Evolutionary conservation across 2,329 filamentous ascomycete genomes (phyloP).

Genomic region (Cladophialophora bantiana): DNA sequence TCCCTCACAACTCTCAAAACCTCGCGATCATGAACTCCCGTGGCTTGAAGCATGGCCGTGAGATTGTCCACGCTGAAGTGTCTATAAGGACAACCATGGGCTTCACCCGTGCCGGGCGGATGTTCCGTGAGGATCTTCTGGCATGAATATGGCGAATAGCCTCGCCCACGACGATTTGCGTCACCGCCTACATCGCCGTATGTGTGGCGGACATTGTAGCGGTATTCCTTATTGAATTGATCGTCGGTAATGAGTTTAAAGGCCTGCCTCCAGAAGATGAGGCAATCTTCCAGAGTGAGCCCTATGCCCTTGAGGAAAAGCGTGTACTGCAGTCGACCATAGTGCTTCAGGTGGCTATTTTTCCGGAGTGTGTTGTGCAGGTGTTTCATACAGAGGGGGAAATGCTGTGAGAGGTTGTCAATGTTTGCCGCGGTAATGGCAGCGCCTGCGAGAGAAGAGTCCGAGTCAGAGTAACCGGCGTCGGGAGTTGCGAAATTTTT

Average conservation of each 20-base stretch:
- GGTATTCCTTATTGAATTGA: slow-evolving; percentile 95
- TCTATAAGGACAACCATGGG: slow-evolving; percentile 94
- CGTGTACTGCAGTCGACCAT: slow-evolving; percentile 89
- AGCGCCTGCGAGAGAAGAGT: slow-evolving; percentile 70
- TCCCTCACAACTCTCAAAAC: slow-evolving; percentile 83
- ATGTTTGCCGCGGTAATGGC: slow-evolving; percentile 80
- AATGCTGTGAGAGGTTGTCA: slow-evolving; percentile 79
- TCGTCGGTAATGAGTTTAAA: slow-evolving; percentile 92
- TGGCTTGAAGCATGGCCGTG: slow-evolving; percentile 73
- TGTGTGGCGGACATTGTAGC: slow-evolving; percentile 92
- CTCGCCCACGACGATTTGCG: slow-evolving; percentile 80
- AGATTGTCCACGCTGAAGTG: slow-evolving; percentile 92
- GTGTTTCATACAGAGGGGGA: slow-evolving; percentile 93
- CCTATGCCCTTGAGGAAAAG: slow-evolving; percentile 97
- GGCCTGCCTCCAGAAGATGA: slow-evolving; percentile 86
- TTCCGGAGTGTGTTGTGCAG: slow-evolving; percentile 85
- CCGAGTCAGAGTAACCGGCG: slow-evolving; percentile 74
- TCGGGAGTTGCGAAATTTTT: slow-evolving; percentile 96
- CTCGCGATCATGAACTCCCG: slow-evolving; percentile 79
- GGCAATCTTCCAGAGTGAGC: slow-evolving; percentile 85
- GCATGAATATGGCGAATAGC: slow-evolving; percentile 90
- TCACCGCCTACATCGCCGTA: slow-evolving; percentile 97
- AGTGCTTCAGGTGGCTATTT: slow-evolving; percentile 92
- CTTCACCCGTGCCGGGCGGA: slow-evolving; percentile 82
- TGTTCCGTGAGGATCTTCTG: slow-evolving; percentile 94